Conservation (phyloP, 257 asterid genomes). For the Plantago ovata region DNA sequence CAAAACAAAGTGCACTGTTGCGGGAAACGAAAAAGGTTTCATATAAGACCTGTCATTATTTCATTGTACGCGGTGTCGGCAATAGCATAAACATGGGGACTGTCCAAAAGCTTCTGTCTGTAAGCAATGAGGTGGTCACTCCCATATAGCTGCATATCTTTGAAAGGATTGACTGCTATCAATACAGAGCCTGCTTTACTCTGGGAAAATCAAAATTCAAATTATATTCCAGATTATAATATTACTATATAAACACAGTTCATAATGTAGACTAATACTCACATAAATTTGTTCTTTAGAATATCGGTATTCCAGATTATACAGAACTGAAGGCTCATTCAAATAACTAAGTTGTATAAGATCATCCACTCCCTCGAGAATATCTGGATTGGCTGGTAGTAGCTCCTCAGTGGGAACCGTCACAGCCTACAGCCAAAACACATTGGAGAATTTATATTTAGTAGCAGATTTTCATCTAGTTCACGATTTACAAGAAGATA, state of each 20-base stretch:
- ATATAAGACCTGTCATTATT: slow-evolving; percentile 72
- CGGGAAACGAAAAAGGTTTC: slow-evolving; percentile 16
- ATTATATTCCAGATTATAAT: slow-evolving; percentile 19
- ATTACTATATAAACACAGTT: slow-evolving; percentile 1
- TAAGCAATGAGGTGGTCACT: slow-evolving; percentile 63
- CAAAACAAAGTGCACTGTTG: slow-evolving; percentile 16
- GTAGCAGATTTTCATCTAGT: slow-evolving; percentile 1
- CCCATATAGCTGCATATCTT: slow-evolving; percentile 69
- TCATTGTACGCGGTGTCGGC: slow-evolving; percentile 74
- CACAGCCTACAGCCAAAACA: slow-evolving; percentile 46
- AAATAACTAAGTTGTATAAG: slow-evolving; percentile 80
- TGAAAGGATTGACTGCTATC: slow-evolving; percentile 81
- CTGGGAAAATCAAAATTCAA: slow-evolving; percentile 39
- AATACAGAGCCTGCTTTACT: slow-evolving; percentile 92
- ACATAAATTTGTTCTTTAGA: slow-evolving; percentile 68
- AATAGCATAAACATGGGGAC: slow-evolving; percentile 85
- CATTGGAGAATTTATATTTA: slow-evolving; percentile 14
- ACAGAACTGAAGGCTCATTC: slow-evolving; percentile 94
- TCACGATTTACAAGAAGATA: slow-evolving; percentile 15
- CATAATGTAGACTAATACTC: slow-evolving; percentile 22
- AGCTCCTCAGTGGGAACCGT: slow-evolving; percentile 56
- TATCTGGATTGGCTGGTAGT: slow-evolving; percentile 91
- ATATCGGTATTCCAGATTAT: slow-evolving; percentile 77
- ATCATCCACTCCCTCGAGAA: slow-evolving; percentile 87
- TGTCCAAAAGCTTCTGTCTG: slow-evolving; percentile 61